Base-by-base conservation (phyloP, 1,139 yeast species). In the Nakaseomyces uthaithaninus region DNA sequence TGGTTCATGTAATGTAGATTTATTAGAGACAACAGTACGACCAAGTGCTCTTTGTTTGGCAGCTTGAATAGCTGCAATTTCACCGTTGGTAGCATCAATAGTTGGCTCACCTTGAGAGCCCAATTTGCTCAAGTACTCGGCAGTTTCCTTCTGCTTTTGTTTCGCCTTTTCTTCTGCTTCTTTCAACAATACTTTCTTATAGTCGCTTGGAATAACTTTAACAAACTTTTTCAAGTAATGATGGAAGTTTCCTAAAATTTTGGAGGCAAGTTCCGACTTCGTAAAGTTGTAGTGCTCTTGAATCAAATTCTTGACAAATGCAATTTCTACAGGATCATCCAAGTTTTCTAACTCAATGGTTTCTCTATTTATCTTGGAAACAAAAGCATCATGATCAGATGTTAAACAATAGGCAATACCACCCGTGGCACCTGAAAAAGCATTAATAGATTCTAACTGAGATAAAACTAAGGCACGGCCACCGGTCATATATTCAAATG, bases 401-500 rank as follows among this genome's bases (percentile, higher is more conserved):
- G 89, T 95, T 56, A 89, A 72, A 45, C 93, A 96, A 60, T 91
- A 91, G 24, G 95, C 95, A 63, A 91, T 91, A 77, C 98, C 98
- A 66, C 98, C 98, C 56, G 96, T 89, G 85, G 93, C 93, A 72
- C 98, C 98, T 42, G 98, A 95, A 46, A 65, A 65, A 35, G 96
- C 97, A 64, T 91, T 91, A 69, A 87, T 83, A 52, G 97, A 79
- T 46, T 95, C 97, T 57, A 95, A 84, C 43, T 79, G 67, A 39
- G 97, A 95, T 53, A 91, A 74, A 41, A 91, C 86, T 60, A 91
- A 85, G 46, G 91, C 95, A 57, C 97, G 79, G 63, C 98, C 98
- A 64, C 98, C 97, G 56, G 97, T 87, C 98, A 91, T 91, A 69
- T 91, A 91, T 66, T 91, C 98, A 70, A 96, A 91, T 42, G 98